Evolutionary conservation across 2,329 filamentous ascomycete genomes (phyloP).

Genomic region (Fusarium sp.): DNA sequence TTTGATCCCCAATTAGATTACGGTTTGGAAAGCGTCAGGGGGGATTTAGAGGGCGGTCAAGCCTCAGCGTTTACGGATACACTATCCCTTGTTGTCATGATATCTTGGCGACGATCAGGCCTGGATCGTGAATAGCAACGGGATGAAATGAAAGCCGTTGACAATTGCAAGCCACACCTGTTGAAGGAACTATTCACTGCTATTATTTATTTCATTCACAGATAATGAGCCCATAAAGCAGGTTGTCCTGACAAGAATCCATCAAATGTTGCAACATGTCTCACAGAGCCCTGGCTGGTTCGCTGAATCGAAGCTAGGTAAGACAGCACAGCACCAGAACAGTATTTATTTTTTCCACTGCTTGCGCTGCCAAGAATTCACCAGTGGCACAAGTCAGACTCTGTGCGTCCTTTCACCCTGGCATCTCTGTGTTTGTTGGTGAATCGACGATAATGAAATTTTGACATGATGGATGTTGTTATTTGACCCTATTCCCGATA

Average conservation of each 20-base stretch:
- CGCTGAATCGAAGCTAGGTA: slow-evolving; percentile 18
- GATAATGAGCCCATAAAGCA: slow-evolving; percentile 19
- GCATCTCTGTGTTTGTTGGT: slow-evolving; percentile 9
- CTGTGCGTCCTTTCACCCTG: slow-evolving; percentile 14
- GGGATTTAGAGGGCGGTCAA: slow-evolving; percentile 6
- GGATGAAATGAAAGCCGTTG: slow-evolving; percentile 14
- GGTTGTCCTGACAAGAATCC: slow-evolving; percentile 34
- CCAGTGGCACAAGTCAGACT: slow-evolving; percentile 19
- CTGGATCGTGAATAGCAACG: slow-evolving; percentile 6
- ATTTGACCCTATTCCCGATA: slow-evolving; percentile 20
- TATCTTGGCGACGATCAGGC: slow-evolving; percentile 25
- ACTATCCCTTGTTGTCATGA: slow-evolving; percentile 17
- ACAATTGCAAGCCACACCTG: slow-evolving; percentile 24
- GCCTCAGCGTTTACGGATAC: slow-evolving; percentile 21
- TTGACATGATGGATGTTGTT: not conserved
- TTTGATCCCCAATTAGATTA: slow-evolving; percentile 16
- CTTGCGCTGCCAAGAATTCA: slow-evolving; percentile 29
- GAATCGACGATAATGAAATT: slow-evolving; percentile 5
- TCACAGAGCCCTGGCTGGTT: slow-evolving; percentile 31
- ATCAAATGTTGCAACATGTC: slow-evolving; percentile 25
- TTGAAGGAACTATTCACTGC: not conserved
- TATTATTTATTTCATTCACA: slow-evolving; percentile 8
- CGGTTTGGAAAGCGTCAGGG: slow-evolving; percentile 17
- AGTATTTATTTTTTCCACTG: not conserved
- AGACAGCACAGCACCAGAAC: slow-evolving; percentile 15